phyloP scores from a whole-genome alignment of 1,284 basidiomycete species.

The Malassezia vespertilionis region DNA sequence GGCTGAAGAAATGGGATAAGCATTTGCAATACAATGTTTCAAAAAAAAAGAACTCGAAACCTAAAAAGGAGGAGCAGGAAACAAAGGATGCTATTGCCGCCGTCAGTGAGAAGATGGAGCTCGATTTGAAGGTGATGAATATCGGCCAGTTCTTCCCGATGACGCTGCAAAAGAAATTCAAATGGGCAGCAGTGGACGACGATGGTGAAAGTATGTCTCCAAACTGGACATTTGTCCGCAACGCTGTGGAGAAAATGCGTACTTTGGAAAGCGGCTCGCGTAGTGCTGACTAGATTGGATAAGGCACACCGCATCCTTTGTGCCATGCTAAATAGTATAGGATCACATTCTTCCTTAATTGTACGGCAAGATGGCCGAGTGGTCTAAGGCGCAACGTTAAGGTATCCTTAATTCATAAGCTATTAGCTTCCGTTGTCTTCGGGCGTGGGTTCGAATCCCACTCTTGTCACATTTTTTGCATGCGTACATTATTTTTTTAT shows the following conservation, averaged over 20 bases:
- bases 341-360: too few species aligned
- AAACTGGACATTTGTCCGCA: slow-evolving; percentile 38
- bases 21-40: slow-evolving; percentile 20
- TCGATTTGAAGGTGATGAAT: slow-evolving; percentile 37
- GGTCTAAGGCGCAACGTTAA: slow-evolving; percentile 23
- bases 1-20: slow-evolving; percentile 46
- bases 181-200: slow-evolving; percentile 35
- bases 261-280: slow-evolving; percentile 31
- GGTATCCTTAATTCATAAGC: slow-evolving; percentile 19
- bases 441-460: slow-evolving; percentile 34
- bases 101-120: slow-evolving; percentile 42
- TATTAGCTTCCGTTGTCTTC: slow-evolving; percentile 21
- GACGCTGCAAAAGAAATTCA: slow-evolving; percentile 46
- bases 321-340: too few species aligned
- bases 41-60: slow-evolving; percentile 26
- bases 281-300: slow-evolving; percentile 10
- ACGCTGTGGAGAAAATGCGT: slow-evolving; percentile 36
- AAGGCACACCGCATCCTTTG: too few species aligned
- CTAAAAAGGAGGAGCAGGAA: slow-evolving; percentile 19
- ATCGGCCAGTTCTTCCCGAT: slow-evolving; percentile 42
- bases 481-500: not conserved
- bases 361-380: slow-evolving; percentile 19
- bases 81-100: slow-evolving; percentile 23
- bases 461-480: slow-evolving; percentile 25
- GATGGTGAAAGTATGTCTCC: slow-evolving; percentile 27